phyloP scores from a whole-genome alignment of 192 early-diverging fungal genomes.

The Chytriomyces hyalinus region DNA sequence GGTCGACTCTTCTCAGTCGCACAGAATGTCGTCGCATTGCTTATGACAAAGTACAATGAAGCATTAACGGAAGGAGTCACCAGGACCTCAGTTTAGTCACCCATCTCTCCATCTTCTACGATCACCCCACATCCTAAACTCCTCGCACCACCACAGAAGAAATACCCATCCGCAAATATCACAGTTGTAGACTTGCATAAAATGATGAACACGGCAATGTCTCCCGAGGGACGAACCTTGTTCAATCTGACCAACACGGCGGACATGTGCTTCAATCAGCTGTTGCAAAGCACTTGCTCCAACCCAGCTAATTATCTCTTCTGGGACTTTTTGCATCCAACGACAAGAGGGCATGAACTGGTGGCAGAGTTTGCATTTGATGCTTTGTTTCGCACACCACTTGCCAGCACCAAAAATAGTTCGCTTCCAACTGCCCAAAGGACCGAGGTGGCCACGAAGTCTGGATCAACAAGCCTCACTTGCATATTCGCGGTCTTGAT shows the following conservation, averaged over 20 bases:
- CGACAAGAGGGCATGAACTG: not conserved
- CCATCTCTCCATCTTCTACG: not conserved
- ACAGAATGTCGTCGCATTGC: not conserved
- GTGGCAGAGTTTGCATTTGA: not conserved
- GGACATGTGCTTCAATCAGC: not conserved
- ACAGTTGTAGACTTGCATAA: not conserved
- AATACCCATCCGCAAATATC: not conserved
- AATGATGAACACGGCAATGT: not conserved
- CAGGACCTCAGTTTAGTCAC: not conserved
- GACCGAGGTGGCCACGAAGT: too few relatives aligned
- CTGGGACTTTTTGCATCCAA: not conserved
- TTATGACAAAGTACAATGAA: not conserved
- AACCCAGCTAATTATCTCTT: not conserved
- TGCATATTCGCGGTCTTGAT: too few relatives aligned
- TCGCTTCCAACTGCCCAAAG: too few relatives aligned
- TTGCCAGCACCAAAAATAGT: too few relatives aligned
- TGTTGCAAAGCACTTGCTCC: not conserved
- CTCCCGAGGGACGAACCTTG: not conserved
- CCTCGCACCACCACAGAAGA: not conserved
- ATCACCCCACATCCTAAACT: not conserved
- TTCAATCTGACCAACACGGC: not conserved
- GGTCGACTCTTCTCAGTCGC: slow-evolving; percentile 1
- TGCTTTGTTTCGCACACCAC: not conserved
- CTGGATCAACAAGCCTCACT: too few relatives aligned
- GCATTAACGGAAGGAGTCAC: not conserved